Evolutionary conservation across 2,329 filamentous ascomycete genomes (phyloP).

Genomic region (Arthroderma sp.): DNA sequence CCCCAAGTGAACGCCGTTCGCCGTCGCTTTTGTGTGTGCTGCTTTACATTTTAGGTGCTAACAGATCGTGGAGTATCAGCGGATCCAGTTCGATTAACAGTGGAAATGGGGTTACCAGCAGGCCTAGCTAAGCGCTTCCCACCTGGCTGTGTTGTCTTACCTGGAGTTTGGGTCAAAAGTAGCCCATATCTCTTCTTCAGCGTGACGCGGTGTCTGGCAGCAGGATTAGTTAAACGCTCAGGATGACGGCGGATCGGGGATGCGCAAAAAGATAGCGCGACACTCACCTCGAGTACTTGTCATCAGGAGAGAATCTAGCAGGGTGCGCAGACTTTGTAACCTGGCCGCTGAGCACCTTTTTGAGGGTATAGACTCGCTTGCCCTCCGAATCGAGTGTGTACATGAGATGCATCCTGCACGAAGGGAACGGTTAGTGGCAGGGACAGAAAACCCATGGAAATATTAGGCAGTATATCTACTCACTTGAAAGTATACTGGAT

Average conservation of each 20-base stretch:
- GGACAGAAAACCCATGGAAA: too few relatives aligned
- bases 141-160: slow-evolving; percentile 23
- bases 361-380: slow-evolving; percentile 88
- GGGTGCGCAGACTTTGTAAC: slow-evolving; percentile 95
- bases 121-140: too few relatives aligned
- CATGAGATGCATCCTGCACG: slow-evolving; percentile 55
- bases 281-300: slow-evolving; percentile 75
- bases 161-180: slow-evolving; percentile 63
- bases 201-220: slow-evolving; percentile 67
- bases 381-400: slow-evolving; percentile 72
- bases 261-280: not conserved
- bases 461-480: too few relatives aligned
- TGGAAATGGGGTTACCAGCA: too few relatives aligned
- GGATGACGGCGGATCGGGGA: not conserved
- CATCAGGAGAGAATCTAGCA: slow-evolving; percentile 91
- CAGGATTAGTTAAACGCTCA: not conserved
- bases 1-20: slow-evolving; percentile 8
- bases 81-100: not conserved
- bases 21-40: slow-evolving; percentile 8
- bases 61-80: slow-evolving; percentile 6
- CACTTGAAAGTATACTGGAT: too few relatives aligned
- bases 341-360: slow-evolving; percentile 69
- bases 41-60: slow-evolving; percentile 20
- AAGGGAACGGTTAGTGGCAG: too few relatives aligned
- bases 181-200: slow-evolving; percentile 88